Percentiles rank a stretch among this genome's conserved stretches.
Conservation (phyloP, 495 filamentous ascomycete species). For the Lichina pygmaea region DNA sequence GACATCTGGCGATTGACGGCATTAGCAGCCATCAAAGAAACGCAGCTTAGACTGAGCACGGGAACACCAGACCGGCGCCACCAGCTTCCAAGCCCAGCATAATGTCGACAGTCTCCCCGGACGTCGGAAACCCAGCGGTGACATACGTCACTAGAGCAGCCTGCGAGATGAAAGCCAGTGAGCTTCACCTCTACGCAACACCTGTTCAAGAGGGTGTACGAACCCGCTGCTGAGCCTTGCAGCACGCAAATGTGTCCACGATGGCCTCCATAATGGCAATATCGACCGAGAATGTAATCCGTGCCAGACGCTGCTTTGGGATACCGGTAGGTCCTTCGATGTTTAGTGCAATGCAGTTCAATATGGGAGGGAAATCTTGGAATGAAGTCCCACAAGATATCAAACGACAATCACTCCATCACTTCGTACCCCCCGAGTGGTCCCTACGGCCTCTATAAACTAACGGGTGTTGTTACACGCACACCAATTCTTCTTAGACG, state of each 20-base stretch:
- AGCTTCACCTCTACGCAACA: too few relatives aligned
- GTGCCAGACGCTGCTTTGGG: too few relatives aligned
- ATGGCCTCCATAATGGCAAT: conserved; percentile 38
- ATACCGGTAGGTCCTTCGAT: too few relatives aligned
- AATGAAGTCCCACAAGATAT: too few relatives aligned
- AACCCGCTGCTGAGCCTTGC: conserved; percentile 49
- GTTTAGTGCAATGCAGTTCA: too few relatives aligned
- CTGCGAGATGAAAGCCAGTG: conserved; percentile 13
- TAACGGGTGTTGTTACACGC: too few relatives aligned
- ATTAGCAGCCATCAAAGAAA: conserved; percentile 41
- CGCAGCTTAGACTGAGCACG: neutral
- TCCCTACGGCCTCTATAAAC: too few relatives aligned
- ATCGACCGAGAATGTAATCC: too few relatives aligned
- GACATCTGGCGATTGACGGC: conserved; percentile 63
- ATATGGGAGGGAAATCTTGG: too few relatives aligned
- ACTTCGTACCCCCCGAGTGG: too few relatives aligned
- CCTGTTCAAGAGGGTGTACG: conserved; percentile 6
- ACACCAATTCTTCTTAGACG: too few relatives aligned
- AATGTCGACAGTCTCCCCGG: conserved; percentile 55
- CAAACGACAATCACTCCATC: too few relatives aligned
- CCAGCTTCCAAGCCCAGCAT: conserved; percentile 77
- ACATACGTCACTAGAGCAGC: conserved; percentile 83
- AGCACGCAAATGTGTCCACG: conserved; percentile 65
- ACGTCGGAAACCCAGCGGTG: conserved; percentile 79
- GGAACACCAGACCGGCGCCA: conserved; percentile 42